Conservation (phyloP, 2,329 filamentous ascomycete genomes). For the Dryadomyces quercus-mongolicae region DNA sequence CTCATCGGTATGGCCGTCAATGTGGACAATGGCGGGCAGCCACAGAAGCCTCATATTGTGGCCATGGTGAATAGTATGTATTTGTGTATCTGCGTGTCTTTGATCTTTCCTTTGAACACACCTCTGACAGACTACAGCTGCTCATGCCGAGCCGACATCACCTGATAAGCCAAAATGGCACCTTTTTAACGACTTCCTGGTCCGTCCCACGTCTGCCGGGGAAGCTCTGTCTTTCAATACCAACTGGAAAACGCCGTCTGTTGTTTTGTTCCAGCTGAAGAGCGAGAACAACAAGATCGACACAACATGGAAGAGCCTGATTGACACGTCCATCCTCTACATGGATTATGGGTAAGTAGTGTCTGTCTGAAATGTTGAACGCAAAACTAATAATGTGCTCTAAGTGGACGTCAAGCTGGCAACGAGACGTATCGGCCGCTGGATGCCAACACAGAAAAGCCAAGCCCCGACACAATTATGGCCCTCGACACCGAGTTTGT, state of each 20-base stretch:
- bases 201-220: slow-evolving; percentile 58
- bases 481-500: slow-evolving; percentile 97
- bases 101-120: neutral
- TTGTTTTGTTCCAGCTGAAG: slow-evolving; percentile 78
- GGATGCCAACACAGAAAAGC: slow-evolving; percentile 47
- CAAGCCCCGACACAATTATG: slow-evolving; percentile 60
- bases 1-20: slow-evolving; percentile 82
- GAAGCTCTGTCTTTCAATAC: slow-evolving; percentile 86
- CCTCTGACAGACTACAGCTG: slow-evolving; percentile 31
- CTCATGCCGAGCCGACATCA: slow-evolving; percentile 48
- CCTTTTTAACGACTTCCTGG: slow-evolving; percentile 93
- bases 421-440: slow-evolving; percentile 49
- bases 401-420: slow-evolving; percentile 15
- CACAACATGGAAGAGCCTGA: slow-evolving; percentile 68
- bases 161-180: slow-evolving; percentile 70
- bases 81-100: neutral
- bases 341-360: slow-evolving; percentile 44
- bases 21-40: slow-evolving; percentile 73
- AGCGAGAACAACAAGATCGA: slow-evolving; percentile 71
- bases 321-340: slow-evolving; percentile 80
- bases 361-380: neutral
- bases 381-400: slow-evolving; percentile 9
- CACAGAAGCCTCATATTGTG: slow-evolving; percentile 74
- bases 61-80: slow-evolving; percentile 71
- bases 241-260: slow-evolving; percentile 83